phyloP scores from a whole-genome alignment of 345 rosid species.

The Raphanus raphanistrum region DNA sequence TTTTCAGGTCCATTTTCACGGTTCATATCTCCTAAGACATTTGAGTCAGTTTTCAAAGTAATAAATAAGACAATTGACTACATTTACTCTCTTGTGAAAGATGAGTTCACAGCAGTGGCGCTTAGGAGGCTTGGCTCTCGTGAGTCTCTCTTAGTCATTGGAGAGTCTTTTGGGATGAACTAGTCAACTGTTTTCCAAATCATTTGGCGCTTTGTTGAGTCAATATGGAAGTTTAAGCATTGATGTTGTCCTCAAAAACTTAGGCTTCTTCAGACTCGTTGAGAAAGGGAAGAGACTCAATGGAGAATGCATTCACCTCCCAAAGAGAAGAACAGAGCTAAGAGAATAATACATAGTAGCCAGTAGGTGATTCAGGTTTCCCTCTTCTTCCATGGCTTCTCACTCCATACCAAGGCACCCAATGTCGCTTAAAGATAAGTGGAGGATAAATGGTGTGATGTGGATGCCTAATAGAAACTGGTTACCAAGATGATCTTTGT shows the following conservation, averaged over 20 bases:
- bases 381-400: constrained; percentile 68
- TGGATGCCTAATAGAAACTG: constrained; percentile 69
- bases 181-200: too few species aligned
- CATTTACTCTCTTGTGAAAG: too few species aligned
- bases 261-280: constrained; percentile 57
- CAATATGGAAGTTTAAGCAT: constrained; percentile 34
- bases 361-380: constrained; percentile 58
- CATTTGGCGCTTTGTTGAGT: too few species aligned
- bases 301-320: constrained; percentile 46
- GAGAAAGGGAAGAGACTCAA: constrained; percentile 60
- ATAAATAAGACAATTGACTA: too few species aligned
- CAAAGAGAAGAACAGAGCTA: constrained; percentile 41
- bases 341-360: constrained; percentile 40
- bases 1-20: too few species aligned
- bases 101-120: too few species aligned
- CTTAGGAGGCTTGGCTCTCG: too few species aligned
- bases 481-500: constrained; percentile 58
- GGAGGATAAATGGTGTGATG: constrained; percentile 69
- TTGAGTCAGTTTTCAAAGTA: too few species aligned
- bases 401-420: constrained; percentile 61
- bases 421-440: constrained; percentile 65
- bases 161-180: too few species aligned
- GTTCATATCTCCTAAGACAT: too few species aligned
- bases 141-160: too few species aligned
- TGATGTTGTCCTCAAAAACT: constrained; percentile 56